Base-by-base conservation (phyloP, 306 rosid genomes). In the Trifolium fragiferum region DNA sequence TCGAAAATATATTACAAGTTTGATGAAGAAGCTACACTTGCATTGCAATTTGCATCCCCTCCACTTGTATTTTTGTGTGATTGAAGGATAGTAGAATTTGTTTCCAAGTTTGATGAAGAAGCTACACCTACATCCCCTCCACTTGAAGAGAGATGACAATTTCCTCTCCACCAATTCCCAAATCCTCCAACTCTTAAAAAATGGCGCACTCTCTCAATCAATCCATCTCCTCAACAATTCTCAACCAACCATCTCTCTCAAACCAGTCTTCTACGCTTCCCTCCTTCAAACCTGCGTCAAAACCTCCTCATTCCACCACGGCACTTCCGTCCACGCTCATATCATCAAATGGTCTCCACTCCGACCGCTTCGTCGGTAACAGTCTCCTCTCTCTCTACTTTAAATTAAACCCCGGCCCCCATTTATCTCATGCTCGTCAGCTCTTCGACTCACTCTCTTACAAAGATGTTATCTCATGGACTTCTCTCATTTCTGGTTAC, bases 401-500 rank as follows among this genome's bases (percentile, higher is more conserved):
- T 80, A 93, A 93, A 21, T 57, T 91, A 67, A 81, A 83, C 62
- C 80, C 91, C 0, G 85, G 86, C 58, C 80, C 91, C 0, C 69
- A 69, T 73, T 65, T 84, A 74, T 61, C 41, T 33, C 74, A 89
- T 30, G 88, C 97, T 7, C 88, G 85, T 13, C 70, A 68, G 20
- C 84, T 91, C 19, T 93, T 93, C 19, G 86, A 88, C 38, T 75
- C 66, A 0, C 92, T 93, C 2, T 67, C 75, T 20, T 40, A 88
- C 19, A 89, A 83, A 72, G 98, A 93, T 66, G 93, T 88, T 11
- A 87, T 93, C 0, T 87, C 97, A 1, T 91, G 97, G 97, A 84
- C 96, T 4, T 93, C 98, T 0, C 89, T 93, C 80, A 82, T 93
- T 12, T 84, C 92, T 1, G 91, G 94, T 11, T 89, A 91, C 54